Evolutionary conservation across 1,284 basidiomycete species (phyloP), one percentile per base, ranked within the genome.

Genomic region (Retiboletus fuscus): DNA sequence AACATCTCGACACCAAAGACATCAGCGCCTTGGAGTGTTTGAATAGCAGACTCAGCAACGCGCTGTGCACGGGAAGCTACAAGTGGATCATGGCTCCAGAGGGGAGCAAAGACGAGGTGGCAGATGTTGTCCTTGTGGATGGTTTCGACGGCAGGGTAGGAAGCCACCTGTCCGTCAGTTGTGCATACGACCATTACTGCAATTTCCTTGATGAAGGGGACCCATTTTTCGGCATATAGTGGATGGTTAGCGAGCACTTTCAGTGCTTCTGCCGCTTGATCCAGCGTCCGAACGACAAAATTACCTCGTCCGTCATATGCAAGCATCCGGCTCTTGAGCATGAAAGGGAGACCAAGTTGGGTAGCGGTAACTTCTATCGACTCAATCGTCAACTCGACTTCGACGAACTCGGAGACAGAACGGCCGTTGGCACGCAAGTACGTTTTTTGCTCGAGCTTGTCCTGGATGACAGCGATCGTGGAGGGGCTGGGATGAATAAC

Each of bases 1-100:
- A 99, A 99, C 95, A 99, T 96, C 83, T 99, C 98, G 1, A 99
- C 97, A 7, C 97, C 97, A 84, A 98, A 99, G 41, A 99, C 91
- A 24, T 98, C 98, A 3, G 97, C 97, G 8, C 97, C 97, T 43
- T 90, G 83, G 47, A 99, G 90, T 5, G 93, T 92, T 69, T 86
- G 89, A 13, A 99, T 90, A 1, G 97, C 96, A 63, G 88, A 85
- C 82, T 97, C 95, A 0, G 98, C 98, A 57, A 98, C 86, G 28
- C 84, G 80, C 71, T 91, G 89, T 18, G 96, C 96, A 57, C 88
- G 85, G 30, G 84, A 79, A 62, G 89, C 84, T n/a, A 95, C 84
- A 39, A 86, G 84, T 51, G 89, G 82, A 76, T 93, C 88, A 1
- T 84, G 81, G 74, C 87, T 89, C 49, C 95, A 87, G 49, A 96